phyloP scores from a whole-genome alignment of 805 yeast species.

The Lipomyces yamadae region DNA sequence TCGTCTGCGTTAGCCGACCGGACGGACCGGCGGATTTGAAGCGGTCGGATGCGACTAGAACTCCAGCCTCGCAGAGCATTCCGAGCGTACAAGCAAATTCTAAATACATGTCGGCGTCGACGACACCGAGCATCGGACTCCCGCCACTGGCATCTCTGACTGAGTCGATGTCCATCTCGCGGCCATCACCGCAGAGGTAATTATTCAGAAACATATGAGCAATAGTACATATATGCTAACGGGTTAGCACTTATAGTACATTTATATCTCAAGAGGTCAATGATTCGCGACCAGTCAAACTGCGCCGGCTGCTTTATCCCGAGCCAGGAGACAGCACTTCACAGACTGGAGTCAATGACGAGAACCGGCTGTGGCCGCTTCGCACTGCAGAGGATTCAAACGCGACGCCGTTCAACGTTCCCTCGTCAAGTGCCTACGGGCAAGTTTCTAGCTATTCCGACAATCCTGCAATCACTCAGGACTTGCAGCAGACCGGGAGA shows the following conservation, averaged over 20 bases:
- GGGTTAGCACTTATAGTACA: background rate
- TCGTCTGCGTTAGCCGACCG: conserved; percentile 33
- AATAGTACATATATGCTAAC: background rate
- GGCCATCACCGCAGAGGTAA: conserved; percentile 18
- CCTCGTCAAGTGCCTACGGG: background rate
- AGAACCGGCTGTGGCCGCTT: background rate
- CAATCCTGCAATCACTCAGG: background rate
- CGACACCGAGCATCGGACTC: conserved; percentile 10
- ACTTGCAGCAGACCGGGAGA: background rate
- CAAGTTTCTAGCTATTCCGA: background rate
- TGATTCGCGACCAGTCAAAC: background rate
- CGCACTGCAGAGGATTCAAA: background rate
- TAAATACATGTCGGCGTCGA: conserved; percentile 5
- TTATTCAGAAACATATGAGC: background rate
- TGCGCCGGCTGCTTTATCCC: conserved; percentile 1
- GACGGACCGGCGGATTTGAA: conserved; percentile 7
- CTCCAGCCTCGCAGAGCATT: background rate
- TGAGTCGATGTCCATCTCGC: conserved; percentile 18
- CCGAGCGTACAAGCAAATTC: background rate
- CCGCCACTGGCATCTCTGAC: conserved; percentile 26
- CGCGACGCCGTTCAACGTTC: background rate
- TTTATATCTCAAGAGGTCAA: background rate
- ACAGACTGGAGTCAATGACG: background rate
- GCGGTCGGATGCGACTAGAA: background rate
- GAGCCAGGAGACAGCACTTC: background rate